Evolutionary conservation across 495 filamentous ascomycete species (phyloP).

Genomic region (Penicillium daleae): DNA sequence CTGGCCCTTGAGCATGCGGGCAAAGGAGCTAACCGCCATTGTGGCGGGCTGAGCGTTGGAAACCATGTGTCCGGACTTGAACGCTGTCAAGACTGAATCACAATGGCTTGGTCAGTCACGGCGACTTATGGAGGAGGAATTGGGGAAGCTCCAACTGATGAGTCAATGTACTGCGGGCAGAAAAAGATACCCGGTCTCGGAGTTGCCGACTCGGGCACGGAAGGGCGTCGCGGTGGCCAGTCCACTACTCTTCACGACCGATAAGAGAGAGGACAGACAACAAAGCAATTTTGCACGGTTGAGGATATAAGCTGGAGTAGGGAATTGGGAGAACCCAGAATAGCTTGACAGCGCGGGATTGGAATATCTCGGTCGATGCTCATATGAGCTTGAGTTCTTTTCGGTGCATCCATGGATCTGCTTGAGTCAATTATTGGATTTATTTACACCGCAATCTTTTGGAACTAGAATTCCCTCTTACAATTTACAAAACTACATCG

Average conservation of each 20-base stretch:
- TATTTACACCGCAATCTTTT: neutral
- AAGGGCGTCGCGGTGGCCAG: constrained; percentile 16
- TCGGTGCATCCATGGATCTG: constrained; percentile 6
- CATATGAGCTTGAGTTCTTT: constrained; percentile 9
- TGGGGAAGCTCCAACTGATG: constrained; percentile 1
- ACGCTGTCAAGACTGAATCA: constrained; percentile 7
- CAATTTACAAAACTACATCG: neutral
- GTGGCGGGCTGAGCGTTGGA: constrained; percentile 35
- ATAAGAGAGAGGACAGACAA: constrained; percentile 4
- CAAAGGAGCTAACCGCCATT: constrained; percentile 41
- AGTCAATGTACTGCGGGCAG: constrained; percentile 13
- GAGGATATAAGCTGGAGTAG: neutral
- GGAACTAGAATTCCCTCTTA: neutral
- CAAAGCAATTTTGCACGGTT: neutral
- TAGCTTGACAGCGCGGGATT: neutral
- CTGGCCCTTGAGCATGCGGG: constrained; percentile 49
- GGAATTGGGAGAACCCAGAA: neutral
- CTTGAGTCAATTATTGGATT: constrained; percentile 3
- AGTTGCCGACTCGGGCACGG: constrained; percentile 23
- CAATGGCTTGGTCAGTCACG: constrained; percentile 6
- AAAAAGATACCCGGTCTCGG: constrained; percentile 33
- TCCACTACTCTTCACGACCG: constrained; percentile 7
- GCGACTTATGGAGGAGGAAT: neutral
- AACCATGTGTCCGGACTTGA: constrained; percentile 30
- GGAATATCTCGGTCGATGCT: neutral